Conservation (phyloP, 2,329 filamentous ascomycete species). For the Colletotrichum sp. region DNA sequence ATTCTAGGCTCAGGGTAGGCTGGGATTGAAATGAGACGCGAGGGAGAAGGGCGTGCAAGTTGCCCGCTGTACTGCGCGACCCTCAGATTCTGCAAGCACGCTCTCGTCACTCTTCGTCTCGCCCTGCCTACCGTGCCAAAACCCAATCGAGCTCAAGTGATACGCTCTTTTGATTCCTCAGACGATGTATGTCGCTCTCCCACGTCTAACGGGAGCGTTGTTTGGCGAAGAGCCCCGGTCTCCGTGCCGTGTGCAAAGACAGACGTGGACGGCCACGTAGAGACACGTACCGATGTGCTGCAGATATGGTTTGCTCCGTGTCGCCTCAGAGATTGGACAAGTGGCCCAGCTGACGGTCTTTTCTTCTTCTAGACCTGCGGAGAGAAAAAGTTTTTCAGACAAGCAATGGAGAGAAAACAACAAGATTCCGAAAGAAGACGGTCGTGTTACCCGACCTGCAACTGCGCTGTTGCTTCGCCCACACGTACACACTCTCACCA, state of each 20-base stretch:
- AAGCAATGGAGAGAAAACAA: not conserved
- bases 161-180: not conserved
- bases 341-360: not conserved
- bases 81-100: not conserved
- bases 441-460: conserved; percentile 6
- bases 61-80: not conserved
- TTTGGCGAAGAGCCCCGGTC: not conserved
- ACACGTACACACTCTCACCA: not conserved
- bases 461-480: not conserved
- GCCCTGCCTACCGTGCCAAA: not conserved
- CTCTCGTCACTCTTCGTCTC: not conserved
- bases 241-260: not conserved
- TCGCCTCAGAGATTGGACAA: not conserved
- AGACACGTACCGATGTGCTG: not conserved
- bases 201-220: not conserved
- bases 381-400: not conserved
- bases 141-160: not conserved
- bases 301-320: not conserved
- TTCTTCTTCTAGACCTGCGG: not conserved
- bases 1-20: not conserved
- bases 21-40: not conserved
- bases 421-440: not conserved
- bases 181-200: not conserved
- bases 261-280: not conserved
- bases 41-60: not conserved